Conservation (phyloP, 345 rosid genomes). For the Pugionium dolabratum region DNA sequence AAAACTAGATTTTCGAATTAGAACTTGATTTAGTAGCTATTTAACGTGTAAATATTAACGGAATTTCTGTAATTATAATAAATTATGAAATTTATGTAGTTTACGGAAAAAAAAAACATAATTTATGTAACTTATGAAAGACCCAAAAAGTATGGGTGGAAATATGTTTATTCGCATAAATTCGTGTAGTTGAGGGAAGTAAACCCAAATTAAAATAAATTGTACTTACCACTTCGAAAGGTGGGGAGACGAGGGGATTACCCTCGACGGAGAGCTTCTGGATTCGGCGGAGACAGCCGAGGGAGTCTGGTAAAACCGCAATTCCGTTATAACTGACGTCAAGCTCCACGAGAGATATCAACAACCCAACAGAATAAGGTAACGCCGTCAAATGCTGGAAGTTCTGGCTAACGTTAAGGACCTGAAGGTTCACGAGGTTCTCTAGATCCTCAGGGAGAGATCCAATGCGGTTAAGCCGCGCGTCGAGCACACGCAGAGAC, state of each 20-base stretch:
- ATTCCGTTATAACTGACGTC: conserved; percentile 77
- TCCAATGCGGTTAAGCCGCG: conserved; percentile 68
- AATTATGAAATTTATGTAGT: too few species aligned
- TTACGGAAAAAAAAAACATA: too few species aligned
- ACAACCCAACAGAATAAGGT: conserved; percentile 72
- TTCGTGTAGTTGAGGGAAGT: too few species aligned
- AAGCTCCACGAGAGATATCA: conserved; percentile 63
- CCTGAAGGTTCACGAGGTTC: conserved; percentile 60
- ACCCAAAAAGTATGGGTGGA: too few species aligned
- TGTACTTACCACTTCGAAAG: conserved; percentile 47
- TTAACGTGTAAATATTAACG: too few species aligned
- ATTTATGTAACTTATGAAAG: too few species aligned
- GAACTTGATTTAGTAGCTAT: too few species aligned
- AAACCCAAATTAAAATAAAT: too few species aligned
- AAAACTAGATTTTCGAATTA: too few species aligned
- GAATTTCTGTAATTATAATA: too few species aligned
- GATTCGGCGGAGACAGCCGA: conserved; percentile 67
- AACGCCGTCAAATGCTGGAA: conserved; percentile 64
- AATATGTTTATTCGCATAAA: too few species aligned
- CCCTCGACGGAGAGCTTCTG: conserved; percentile 65
- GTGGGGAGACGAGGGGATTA: conserved; percentile 71
- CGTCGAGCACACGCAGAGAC: conserved; percentile 56
- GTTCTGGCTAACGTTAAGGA: conserved; percentile 79
- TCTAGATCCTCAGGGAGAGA: conserved; percentile 68
- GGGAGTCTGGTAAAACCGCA: conserved; percentile 55